Evolutionary conservation across 768 basidiomycete genomes (phyloP).

Genomic region (Agrocybe praecox): DNA sequence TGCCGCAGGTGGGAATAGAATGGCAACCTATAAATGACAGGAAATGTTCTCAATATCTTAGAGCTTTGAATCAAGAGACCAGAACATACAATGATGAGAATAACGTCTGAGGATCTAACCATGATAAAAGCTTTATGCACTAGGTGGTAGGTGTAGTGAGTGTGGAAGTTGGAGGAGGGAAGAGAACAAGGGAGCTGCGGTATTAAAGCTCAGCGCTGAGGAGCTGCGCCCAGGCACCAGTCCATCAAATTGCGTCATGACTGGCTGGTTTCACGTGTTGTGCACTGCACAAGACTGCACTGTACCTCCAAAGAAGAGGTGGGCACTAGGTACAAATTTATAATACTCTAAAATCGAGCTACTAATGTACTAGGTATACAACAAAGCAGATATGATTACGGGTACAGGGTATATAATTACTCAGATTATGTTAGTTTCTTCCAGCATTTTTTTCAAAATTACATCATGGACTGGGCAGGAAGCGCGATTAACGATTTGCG

Average conservation of each 20-base stretch:
- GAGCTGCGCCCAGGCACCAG: too few species aligned
- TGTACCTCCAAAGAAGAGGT: too few species aligned
- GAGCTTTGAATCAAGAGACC: too few species aligned
- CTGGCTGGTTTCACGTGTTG: not conserved
- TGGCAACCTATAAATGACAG: constrained; percentile 55
- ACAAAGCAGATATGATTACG: not conserved
- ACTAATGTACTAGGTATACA: not conserved
- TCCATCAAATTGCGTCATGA: too few species aligned
- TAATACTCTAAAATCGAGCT: not conserved
- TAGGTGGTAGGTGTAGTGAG: not conserved
- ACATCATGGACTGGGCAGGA: constrained; percentile 33
- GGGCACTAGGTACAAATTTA: not conserved
- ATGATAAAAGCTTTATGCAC: constrained; percentile 27
- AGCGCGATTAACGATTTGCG: not conserved
- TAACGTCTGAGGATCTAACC: constrained; percentile 71
- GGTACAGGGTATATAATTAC: constrained; percentile 1
- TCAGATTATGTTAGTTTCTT: constrained; percentile 36
- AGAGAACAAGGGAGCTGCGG: not conserved
- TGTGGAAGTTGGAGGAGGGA: not conserved
- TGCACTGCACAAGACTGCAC: too few species aligned
- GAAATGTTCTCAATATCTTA: not conserved
- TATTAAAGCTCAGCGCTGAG: too few species aligned
- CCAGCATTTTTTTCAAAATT: constrained; percentile 35
- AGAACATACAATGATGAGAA: constrained; percentile 71
- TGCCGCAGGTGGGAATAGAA: constrained; percentile 82